Percentiles rank a stretch among this genome's conserved stretches.
Evolutionary conservation across 495 filamentous ascomycete species (phyloP).

Genomic region (Niebla homalea): DNA sequence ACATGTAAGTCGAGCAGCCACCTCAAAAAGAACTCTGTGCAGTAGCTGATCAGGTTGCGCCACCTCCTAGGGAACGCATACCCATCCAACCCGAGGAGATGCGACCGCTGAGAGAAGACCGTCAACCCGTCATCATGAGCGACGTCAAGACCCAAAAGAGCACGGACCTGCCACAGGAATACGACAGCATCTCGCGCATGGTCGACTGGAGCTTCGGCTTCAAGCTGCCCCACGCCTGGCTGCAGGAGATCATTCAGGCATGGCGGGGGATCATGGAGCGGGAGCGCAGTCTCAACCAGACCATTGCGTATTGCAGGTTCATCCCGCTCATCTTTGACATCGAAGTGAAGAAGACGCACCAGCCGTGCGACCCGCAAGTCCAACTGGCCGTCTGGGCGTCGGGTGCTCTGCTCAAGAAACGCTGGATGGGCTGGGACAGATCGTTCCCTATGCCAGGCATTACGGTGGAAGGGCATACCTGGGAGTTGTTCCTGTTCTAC

Average conservation of each 20-base stretch:
- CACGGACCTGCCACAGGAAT: not conserved
- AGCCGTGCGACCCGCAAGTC: not conserved
- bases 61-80: not conserved
- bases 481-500: not conserved
- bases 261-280: not conserved
- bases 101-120: not conserved
- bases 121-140: not conserved
- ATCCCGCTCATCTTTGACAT: not conserved
- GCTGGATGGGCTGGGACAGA: not conserved
- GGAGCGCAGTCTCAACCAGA: not conserved
- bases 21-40: not conserved
- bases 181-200: not conserved
- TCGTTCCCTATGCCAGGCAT: conserved; percentile 1
- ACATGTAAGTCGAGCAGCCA: not conserved
- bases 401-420: not conserved
- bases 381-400: not conserved
- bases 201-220: conserved; percentile 3
- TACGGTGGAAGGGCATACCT: not conserved
- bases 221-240: not conserved
- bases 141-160: not conserved
- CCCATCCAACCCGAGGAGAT: conserved; percentile 4
- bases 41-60: not conserved
- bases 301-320: not conserved
- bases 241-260: not conserved
- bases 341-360: not conserved